Percentiles rank a stretch among this genome's conserved stretches.
These are phyloP conservation scores for Emericellopsis cladophorae DNA, from an alignment of 2,329 filamentous ascomycete species.

Conservation along the genomic window DNA sequence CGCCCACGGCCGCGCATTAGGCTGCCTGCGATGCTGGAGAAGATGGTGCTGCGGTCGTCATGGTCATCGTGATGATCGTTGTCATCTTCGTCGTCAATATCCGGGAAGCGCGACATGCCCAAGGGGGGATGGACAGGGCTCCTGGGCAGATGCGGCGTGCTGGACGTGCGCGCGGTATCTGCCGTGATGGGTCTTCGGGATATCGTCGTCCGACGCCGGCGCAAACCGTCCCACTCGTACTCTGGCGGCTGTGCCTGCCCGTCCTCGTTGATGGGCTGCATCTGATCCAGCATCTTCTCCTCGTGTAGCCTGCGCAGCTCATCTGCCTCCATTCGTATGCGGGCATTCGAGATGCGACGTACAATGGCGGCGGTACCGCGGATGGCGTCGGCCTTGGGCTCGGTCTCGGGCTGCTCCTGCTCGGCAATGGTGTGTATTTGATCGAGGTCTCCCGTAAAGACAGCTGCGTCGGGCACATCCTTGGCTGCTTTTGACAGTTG, in stretches of 20 bases:
- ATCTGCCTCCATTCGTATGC: constrained; percentile 66
- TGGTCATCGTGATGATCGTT: constrained; percentile 39
- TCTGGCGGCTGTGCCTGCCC: constrained; percentile 35
- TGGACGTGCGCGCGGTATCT: constrained; percentile 8
- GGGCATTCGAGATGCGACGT: constrained; percentile 62
- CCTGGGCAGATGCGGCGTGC: constrained; percentile 17
- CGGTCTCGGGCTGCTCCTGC: constrained; percentile 89
- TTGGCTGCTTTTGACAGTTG: constrained; percentile 98
- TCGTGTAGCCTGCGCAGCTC: constrained; percentile 70
- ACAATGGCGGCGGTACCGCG: constrained; percentile 83
- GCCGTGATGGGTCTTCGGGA: constrained; percentile 2
- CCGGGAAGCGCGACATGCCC: constrained; percentile 77
- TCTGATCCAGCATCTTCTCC: constrained; percentile 58
- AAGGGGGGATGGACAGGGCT: constrained; percentile 54
- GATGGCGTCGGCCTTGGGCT: constrained; percentile 93
- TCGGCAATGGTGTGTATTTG: constrained; percentile 93
- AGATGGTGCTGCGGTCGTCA: constrained; percentile 31
- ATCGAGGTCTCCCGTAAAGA: constrained; percentile 86
- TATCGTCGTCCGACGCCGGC: constrained; percentile 48
- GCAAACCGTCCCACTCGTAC: constrained; percentile 85
- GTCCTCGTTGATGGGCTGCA: constrained; percentile 67
- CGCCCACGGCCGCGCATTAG: constrained; percentile 25
- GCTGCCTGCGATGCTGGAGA: constrained; percentile 45
- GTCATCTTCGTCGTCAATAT: constrained; percentile 10
- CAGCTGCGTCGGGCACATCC: constrained; percentile 84